Percentiles rank a stretch among this genome's conserved stretches.
Evolutionary conservation across 257 asterid genomes (phyloP).

Genomic region (Solanum gandarillasii): DNA sequence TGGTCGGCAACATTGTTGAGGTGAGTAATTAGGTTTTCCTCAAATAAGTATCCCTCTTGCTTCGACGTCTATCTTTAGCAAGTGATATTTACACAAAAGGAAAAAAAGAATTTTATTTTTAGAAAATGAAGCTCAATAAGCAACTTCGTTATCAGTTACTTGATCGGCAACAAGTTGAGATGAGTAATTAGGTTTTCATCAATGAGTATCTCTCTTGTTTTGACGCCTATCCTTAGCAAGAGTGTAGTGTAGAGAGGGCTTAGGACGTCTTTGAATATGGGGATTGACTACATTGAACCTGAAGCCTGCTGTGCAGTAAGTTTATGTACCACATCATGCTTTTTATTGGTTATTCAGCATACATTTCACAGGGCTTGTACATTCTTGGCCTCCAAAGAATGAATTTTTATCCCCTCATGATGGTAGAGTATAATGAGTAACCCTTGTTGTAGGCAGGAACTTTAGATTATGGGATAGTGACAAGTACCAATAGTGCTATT

Average conservation of each 20-base stretch:
- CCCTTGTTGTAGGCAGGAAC: background rate
- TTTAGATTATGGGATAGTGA: background rate
- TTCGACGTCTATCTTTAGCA: background rate
- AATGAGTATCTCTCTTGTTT: background rate
- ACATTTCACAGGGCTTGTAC: background rate
- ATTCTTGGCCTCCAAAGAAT: background rate
- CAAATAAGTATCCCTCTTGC: background rate
- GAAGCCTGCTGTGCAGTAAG: background rate
- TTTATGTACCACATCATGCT: background rate
- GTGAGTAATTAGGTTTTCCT: slow-evolving; percentile 9
- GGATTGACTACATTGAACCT: background rate
- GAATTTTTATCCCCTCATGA: background rate
- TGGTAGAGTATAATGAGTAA: background rate
- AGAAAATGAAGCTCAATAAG: slow-evolving; percentile 74
- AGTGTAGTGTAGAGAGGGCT: background rate
- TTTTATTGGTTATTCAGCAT: background rate
- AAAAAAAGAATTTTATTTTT: background rate
- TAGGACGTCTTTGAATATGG: background rate
- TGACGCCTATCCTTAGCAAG: background rate
- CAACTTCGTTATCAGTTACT: slow-evolving; percentile 57
- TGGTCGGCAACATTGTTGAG: slow-evolving; percentile 92
- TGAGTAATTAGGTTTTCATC: background rate
- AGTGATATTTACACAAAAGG: background rate
- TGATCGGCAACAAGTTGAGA: slow-evolving; percentile 90
- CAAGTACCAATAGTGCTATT: background rate